Evolutionary conservation across 208 protist genomes (phyloP), one percentile per base, ranked within the genome.

Genomic region (Porcisia deanei): DNA sequence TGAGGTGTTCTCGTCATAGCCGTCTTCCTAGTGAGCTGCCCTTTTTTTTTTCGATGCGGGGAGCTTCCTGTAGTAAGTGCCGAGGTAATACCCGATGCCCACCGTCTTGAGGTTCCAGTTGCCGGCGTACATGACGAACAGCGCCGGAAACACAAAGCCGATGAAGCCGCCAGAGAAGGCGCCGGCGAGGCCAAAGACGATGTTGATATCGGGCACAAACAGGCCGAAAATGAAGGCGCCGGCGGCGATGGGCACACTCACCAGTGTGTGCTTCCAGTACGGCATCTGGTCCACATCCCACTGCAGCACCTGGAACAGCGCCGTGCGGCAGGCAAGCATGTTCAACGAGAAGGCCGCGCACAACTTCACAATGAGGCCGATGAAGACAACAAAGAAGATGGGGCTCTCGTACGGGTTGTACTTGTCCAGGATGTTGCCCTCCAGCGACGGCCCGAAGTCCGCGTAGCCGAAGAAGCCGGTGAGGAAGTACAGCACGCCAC

Each of bases 391-490:
- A 20, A 82, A 68, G 71, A 93, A 82, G n/a, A 90, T 37, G 39
- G 67, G 58, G 64, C 81, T 61, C 20, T 66, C 25, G 61, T 79
- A 80, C 20, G 86, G 83, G 74, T 88, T 69, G 83, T 88, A 91
- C 67, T 88, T 77, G n/a, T 76, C 66, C 52, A 95, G 77, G 39
- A 92, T 83, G 71, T 83, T 86, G 25, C 77, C 88, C 1, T 22
- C 70, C 3, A 84, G 58, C 3, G 76, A 69, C 16, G 53, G 25
- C 18, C 85, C 85, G 76, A 94, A 91, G n/a, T 95, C 83, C 5
- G 67, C 52, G 76, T 93, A 92, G 4, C 91, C 91, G 73, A 91
- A 92, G 78, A 91, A 79, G 60, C 89, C 91, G 16, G 82, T 71
- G 57, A 93, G 43, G 41, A 91, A 71, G 82, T 93, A 96, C 37